Evolutionary conservation across 75 land plant species (phyloP).

Genomic region (Larix kaempferi): DNA sequence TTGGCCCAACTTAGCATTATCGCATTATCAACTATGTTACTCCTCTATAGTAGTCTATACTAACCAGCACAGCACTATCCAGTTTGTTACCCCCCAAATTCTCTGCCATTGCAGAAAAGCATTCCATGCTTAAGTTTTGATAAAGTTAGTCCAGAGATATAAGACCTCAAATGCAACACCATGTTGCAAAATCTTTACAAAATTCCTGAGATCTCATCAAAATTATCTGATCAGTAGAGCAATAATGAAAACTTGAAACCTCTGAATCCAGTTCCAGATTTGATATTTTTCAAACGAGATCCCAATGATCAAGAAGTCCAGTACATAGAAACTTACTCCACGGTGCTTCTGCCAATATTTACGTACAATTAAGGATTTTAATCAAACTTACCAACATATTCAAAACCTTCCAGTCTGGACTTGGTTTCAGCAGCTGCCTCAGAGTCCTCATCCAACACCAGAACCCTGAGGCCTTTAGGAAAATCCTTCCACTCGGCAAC

Average conservation of each 20-base stretch:
- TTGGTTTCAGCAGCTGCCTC: constrained; percentile 32
- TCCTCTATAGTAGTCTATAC: too few species aligned
- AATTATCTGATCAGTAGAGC: background rate
- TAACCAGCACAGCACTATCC: background rate
- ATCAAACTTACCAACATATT: constrained; percentile 43
- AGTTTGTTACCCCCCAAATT: background rate
- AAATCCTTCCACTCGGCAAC: constrained; percentile 61
- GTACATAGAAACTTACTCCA: too few species aligned
- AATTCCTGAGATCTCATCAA: background rate
- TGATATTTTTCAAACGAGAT: too few species aligned
- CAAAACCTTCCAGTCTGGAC: constrained; percentile 49
- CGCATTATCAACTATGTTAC: too few species aligned
- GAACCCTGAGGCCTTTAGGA: constrained; percentile 68
- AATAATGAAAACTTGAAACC: too few species aligned
- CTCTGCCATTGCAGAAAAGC: background rate
- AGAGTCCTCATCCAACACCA: constrained; percentile 45
- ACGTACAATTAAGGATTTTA: background rate
- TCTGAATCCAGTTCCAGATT: too few species aligned
- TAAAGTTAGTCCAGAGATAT: background rate
- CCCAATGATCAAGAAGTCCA: too few species aligned
- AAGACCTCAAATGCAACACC: constrained; percentile 6
- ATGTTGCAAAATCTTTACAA: background rate
- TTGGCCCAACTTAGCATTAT: too few species aligned
- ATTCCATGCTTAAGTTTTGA: background rate
- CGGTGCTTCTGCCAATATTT: too few species aligned